Percentiles rank a stretch among this genome's conserved stretches.
Evolutionary conservation across 495 filamentous ascomycete genomes (phyloP).

Genomic region (Penicillium silybi): DNA sequence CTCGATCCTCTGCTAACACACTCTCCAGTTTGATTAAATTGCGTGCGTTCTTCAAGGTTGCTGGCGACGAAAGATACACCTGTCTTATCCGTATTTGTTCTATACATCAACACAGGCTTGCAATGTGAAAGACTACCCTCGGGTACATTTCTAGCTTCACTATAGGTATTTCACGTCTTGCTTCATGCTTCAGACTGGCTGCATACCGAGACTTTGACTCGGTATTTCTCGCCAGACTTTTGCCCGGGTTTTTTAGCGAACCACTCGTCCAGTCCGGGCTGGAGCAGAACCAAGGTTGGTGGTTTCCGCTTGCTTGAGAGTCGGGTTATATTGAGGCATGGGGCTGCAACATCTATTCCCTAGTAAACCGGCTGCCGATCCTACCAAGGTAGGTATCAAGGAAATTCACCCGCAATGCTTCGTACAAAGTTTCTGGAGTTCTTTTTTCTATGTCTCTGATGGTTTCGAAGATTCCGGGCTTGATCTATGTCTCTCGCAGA

Average conservation of each 20-base stretch:
- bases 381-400: background rate
- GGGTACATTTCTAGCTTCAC: background rate
- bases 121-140: constrained; percentile 8
- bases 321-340: background rate
- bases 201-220: too few relatives aligned
- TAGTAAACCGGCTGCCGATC: background rate
- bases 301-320: background rate
- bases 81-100: constrained; percentile 12
- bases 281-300: background rate
- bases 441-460: too few relatives aligned
- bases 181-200: background rate
- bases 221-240: background rate
- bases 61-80: constrained; percentile 16
- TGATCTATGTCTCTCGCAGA: background rate
- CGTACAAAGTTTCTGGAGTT: too few relatives aligned
- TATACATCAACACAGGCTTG: constrained; percentile 22
- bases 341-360: background rate
- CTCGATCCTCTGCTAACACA: constrained; percentile 2
- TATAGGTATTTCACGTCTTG: background rate
- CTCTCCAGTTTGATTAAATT: constrained; percentile 39
- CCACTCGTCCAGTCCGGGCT: too few relatives aligned
- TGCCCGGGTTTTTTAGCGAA: background rate
- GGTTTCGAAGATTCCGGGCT: background rate
- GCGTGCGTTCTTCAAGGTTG: constrained; percentile 11
- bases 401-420: too few relatives aligned